phyloP scores from a whole-genome alignment of 75 land plant species.

The Sequoiadendron giganteum region DNA sequence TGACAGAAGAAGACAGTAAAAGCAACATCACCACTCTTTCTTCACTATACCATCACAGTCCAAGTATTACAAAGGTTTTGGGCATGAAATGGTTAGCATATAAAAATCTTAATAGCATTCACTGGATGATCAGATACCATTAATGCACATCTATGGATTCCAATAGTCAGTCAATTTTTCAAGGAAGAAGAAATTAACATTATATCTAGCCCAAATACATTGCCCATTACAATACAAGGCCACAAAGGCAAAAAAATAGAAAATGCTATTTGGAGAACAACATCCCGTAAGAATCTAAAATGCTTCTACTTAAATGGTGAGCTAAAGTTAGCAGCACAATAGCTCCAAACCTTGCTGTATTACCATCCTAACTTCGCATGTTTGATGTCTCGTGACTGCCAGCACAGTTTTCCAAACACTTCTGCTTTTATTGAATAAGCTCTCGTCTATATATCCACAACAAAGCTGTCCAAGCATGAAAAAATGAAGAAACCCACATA shows the following conservation, averaged over 20 bases:
- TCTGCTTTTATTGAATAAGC: slow-evolving; percentile 2
- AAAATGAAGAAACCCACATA: neutral
- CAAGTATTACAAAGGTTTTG: neutral
- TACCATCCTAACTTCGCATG: neutral
- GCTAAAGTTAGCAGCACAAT: neutral
- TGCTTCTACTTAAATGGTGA: neutral
- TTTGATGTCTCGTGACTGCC: neutral
- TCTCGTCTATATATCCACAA: neutral
- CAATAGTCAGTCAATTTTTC: neutral
- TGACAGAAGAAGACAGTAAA: neutral
- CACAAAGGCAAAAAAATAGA: neutral
- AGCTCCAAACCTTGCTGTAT: slow-evolving; percentile 2
- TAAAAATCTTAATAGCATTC: neutral
- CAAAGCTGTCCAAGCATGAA: neutral
- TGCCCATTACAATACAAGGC: neutral
- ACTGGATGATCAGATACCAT: neutral
- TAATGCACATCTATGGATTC: neutral
- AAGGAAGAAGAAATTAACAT: neutral
- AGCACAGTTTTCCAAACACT: neutral
- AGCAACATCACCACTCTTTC: neutral
- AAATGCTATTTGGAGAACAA: neutral
- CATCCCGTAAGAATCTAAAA: neutral
- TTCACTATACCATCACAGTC: neutral
- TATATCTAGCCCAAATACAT: neutral
- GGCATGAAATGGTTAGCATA: neutral